Evolutionary conservation across 2,329 filamentous ascomycete species (phyloP).

Genomic region (Phialophora verrucosa): DNA sequence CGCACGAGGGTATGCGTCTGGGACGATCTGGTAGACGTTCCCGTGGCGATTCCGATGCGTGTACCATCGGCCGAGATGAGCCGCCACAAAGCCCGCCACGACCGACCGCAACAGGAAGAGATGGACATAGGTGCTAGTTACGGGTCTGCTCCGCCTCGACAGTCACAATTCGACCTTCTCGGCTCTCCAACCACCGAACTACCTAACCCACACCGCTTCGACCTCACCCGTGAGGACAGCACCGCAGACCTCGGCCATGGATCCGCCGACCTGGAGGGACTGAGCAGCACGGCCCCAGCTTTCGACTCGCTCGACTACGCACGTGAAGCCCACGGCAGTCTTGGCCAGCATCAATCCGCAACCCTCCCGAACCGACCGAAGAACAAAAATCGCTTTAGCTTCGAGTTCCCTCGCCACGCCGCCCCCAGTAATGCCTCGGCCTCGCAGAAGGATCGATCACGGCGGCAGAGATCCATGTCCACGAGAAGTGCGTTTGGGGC

Average conservation of each 20-base stretch:
- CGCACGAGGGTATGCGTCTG: slow-evolving; percentile 92
- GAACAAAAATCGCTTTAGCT: slow-evolving; percentile 41
- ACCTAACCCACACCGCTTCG: slow-evolving; percentile 77
- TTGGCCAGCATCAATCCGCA: slow-evolving; percentile 45
- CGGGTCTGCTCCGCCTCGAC: slow-evolving; percentile 57
- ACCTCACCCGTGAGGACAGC: slow-evolving; percentile 59
- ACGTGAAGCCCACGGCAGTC: slow-evolving; percentile 42
- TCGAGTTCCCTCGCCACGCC: slow-evolving; percentile 62
- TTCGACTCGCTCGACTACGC: slow-evolving; percentile 32
- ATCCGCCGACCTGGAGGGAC: slow-evolving; percentile 37
- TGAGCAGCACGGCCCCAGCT: slow-evolving; percentile 44
- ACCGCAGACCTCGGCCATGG: slow-evolving; percentile 46
- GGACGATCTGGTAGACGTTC: slow-evolving; percentile 97
- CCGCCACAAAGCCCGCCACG: slow-evolving; percentile 57
- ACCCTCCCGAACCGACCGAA: slow-evolving; percentile 46
- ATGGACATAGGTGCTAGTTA: slow-evolving; percentile 85
- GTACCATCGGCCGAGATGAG: slow-evolving; percentile 83
- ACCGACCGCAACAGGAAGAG: slow-evolving; percentile 66
- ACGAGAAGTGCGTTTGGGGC: slow-evolving; percentile 31
- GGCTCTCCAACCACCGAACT: slow-evolving; percentile 63
- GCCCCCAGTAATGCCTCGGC: slow-evolving; percentile 66
- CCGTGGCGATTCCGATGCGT: slow-evolving; percentile 88
- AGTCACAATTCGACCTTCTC: slow-evolving; percentile 69
- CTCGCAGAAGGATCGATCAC: slow-evolving; percentile 14
- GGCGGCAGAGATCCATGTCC: slow-evolving; percentile 34